Conservation (phyloP, 2,329 filamentous ascomycete genomes). For the Ophiostoma ulmi region DNA sequence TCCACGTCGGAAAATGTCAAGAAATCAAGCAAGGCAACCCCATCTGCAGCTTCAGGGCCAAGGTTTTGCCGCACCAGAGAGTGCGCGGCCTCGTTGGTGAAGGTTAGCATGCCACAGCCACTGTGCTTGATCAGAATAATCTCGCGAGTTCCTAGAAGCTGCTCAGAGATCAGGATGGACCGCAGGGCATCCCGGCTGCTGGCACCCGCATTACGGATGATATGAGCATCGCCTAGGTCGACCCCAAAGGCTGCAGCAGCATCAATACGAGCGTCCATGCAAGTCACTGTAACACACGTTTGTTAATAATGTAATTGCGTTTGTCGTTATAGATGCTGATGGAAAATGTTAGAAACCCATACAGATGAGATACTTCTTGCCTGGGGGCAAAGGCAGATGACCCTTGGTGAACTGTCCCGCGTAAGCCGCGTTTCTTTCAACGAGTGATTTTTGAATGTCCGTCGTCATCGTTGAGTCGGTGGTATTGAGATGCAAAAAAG, state of each 20-base stretch:
- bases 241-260: slow-evolving; percentile 65
- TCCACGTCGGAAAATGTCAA: slow-evolving; percentile 61
- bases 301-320: background rate
- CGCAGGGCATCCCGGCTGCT: slow-evolving; percentile 64
- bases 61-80: slow-evolving; percentile 54
- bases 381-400: slow-evolving; percentile 61
- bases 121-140: slow-evolving; percentile 71
- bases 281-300: slow-evolving; percentile 51
- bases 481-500: background rate
- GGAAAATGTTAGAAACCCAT: slow-evolving; percentile 25
- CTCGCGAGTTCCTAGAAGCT: slow-evolving; percentile 70
- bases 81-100: slow-evolving; percentile 54
- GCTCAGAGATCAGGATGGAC: slow-evolving; percentile 71
- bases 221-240: slow-evolving; percentile 68
- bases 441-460: slow-evolving; percentile 32
- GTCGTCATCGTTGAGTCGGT: slow-evolving; percentile 24
- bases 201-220: slow-evolving; percentile 69
- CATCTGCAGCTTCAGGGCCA: slow-evolving; percentile 45
- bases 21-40: slow-evolving; percentile 49
- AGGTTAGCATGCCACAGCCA: slow-evolving; percentile 70
- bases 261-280: slow-evolving; percentile 75
- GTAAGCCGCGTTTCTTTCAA: slow-evolving; percentile 31
- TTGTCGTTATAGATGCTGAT: background rate
- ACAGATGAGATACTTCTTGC: slow-evolving; percentile 63
- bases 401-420: slow-evolving; percentile 55